These are phyloP conservation scores for Castanea sativa DNA, from an alignment of 306 rosid species.

Conservation along the genomic window DNA sequence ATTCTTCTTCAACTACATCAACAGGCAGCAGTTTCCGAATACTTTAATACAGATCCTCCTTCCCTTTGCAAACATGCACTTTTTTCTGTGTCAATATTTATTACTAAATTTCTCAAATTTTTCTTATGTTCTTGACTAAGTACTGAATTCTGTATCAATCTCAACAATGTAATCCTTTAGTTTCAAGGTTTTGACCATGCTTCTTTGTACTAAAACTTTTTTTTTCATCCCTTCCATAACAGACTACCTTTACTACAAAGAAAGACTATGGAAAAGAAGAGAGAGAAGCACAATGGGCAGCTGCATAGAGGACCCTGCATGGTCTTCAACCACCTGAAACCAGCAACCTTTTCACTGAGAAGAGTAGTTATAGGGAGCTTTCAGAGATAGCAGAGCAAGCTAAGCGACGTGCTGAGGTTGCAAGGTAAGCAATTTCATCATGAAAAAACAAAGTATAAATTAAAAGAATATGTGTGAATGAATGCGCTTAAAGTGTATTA, in stretches of 20 bases:
- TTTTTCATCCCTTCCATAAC: slow-evolving; percentile 19
- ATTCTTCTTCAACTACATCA: background rate
- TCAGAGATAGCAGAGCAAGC: slow-evolving; percentile 99
- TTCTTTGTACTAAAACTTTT: slow-evolving; percentile 19
- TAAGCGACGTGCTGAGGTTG: slow-evolving; percentile 91
- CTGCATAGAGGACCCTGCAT: slow-evolving; percentile 94
- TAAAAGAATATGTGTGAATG: no score
- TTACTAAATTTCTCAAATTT: slow-evolving; percentile 6
- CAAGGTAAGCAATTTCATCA: slow-evolving; percentile 51
- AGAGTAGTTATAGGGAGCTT: slow-evolving; percentile 72
- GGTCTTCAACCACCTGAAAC: slow-evolving; percentile 96
- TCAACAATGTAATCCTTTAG: background rate
- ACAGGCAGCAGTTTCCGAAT: background rate
- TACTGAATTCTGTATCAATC: background rate
- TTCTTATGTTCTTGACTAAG: background rate
- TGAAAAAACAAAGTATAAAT: no score
- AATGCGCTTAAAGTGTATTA: no score
- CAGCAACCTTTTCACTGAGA: slow-evolving; percentile 60
- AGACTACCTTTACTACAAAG: slow-evolving; percentile 99
- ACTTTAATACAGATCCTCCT: background rate
- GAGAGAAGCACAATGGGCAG: slow-evolving; percentile 99
- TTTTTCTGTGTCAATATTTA: background rate
- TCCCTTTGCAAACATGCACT: background rate
- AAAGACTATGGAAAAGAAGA: slow-evolving; percentile 98
- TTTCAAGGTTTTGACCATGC: slow-evolving; percentile 1